Evolutionary conservation across 805 yeast species (phyloP), one percentile per base, ranked within the genome.

Genomic region (Candida boidinii): DNA sequence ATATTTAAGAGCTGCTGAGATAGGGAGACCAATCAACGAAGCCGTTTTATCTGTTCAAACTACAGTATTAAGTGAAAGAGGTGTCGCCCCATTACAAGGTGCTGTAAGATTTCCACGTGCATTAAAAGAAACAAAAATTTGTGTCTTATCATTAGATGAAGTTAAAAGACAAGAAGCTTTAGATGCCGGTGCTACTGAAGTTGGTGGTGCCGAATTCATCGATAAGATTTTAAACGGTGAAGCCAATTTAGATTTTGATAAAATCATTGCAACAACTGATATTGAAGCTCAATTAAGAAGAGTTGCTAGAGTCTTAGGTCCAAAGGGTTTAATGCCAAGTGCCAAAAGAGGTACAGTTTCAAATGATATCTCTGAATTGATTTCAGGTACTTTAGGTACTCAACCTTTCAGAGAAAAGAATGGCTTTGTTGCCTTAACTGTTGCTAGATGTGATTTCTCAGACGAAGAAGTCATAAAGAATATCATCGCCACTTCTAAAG

Each of bases 251-350:
- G 68, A 71, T 41, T 80, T 77, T 46, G 87, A 86, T 48, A 79
- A 78, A 48, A 76, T 86, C 29, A 79, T 80, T 51, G 94, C 95
- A 5, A 80, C 96, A 2, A 84, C 95, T 1, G 95, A 84, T 23
- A 73, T 86, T 37, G 70, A 71, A 16, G 56, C 70, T n/a, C 66
- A 68, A 17, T 64, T 92, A 42, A 69, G 68, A 41, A 66, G 72
- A 36, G 62, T 85, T 16, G 95, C 92, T n/a, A 73, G 87, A 49
- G 62, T 70, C 9, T 68, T 92, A 45, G 97, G 97, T 37, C 94
- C 95, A 21, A 76, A 68, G 49, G 95, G 94, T 17, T 67, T 92
- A 45, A 79, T 88, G 83, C 97, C 98, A 29, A 70, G 72, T 28
- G 77, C 72, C 11, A 87, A 86, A 61, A 81, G 77, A 51, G 95